Evolutionary conservation across 106 monocot species (phyloP), one percentile per base, ranked within the genome.

Genomic region (Apostasia shenzhenica): DNA sequence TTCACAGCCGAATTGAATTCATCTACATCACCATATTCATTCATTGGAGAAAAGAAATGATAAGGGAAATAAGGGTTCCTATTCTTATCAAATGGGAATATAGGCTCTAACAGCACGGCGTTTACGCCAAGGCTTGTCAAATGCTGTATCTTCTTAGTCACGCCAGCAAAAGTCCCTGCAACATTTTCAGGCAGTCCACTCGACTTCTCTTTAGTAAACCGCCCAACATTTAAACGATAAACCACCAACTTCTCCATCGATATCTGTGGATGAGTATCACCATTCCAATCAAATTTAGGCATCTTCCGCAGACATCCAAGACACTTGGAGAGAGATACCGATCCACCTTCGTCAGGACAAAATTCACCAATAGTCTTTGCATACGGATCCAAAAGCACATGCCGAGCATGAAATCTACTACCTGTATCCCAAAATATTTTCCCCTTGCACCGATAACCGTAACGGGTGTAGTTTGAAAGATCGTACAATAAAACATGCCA

Each of bases 381-480:
- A 77, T 94, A 94, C 41, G 94, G 94, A 71, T 94, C 94, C 83
- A 94, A 58, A 72, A 87, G 77, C 39, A 91, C 83, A 67, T 76
- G 69, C 1, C 41, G 66, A 63, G 47, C 67, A 45, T 86, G 68
- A 64, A 69, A 81, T 67, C 82, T 80, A 48, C 72, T 68, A 44
- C 76, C 82, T 43, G 56, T 61, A 26, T 85, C 72, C 76, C 71
- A 72, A 50, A 45, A 62, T n/a, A 63, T 63, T 43, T 74, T 7
- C 10, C 88, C 88, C 45, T 72, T 76, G 67, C 85, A 94, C 5
- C 91, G 78, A 70, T 85, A 91, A 1, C 90, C 94, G 73, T 94
- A 94, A 37, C 68, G 48, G 46, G 74, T 58, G 74, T 81, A 91
- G 7, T 79, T 65, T 3, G 54, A 51, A 11, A 77, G 58, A 70